Percentiles rank a stretch among this genome's conserved stretches.
Conservation (phyloP, 1,139 yeast genomes). For the Meyerozyma guilliermondii region DNA sequence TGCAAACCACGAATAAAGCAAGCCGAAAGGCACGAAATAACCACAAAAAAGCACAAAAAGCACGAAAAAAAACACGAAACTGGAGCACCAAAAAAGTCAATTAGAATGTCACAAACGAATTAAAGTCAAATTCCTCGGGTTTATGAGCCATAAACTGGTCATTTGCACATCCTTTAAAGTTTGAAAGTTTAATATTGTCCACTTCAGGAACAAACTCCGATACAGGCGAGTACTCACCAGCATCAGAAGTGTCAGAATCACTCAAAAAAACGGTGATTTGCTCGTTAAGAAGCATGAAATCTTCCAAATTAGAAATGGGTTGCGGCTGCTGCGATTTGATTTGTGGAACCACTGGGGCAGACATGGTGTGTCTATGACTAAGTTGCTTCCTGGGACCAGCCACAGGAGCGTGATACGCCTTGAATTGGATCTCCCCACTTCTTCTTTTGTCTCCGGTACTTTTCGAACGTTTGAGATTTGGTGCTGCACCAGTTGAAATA, state of each 20-base stretch:
- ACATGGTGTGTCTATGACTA: slow-evolving; percentile 17
- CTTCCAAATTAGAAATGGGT: slow-evolving; percentile 18
- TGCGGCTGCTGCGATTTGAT: slow-evolving; percentile 2
- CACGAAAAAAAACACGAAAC: neutral
- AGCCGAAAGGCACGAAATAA: slow-evolving; percentile 2
- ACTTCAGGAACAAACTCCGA: slow-evolving; percentile 19
- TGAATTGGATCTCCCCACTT: slow-evolving; percentile 31
- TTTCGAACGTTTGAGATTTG: slow-evolving; percentile 19
- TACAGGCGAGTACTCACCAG: slow-evolving; percentile 15
- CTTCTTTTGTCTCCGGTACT: slow-evolving; percentile 20
- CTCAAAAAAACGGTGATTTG: slow-evolving; percentile 17
- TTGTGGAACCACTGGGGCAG: slow-evolving; percentile 15
- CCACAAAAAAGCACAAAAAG: neutral
- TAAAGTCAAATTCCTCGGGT: slow-evolving; percentile 28
- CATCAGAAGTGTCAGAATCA: slow-evolving; percentile 1
- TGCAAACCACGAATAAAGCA: neutral
- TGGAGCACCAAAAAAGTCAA: neutral
- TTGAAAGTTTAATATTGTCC: slow-evolving; percentile 10
- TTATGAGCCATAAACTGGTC: slow-evolving; percentile 21
- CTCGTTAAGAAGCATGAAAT: slow-evolving; percentile 27
- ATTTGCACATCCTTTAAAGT: slow-evolving; percentile 15
- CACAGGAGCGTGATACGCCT: slow-evolving; percentile 33
- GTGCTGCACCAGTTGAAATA: neutral
- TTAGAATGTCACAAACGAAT: slow-evolving; percentile 25
- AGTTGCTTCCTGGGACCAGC: slow-evolving; percentile 14